Percentiles rank a stretch among this genome's conserved stretches.
Conservation (phyloP, 2,329 filamentous ascomycete genomes). For the Colletotrichum zoysiae region DNA sequence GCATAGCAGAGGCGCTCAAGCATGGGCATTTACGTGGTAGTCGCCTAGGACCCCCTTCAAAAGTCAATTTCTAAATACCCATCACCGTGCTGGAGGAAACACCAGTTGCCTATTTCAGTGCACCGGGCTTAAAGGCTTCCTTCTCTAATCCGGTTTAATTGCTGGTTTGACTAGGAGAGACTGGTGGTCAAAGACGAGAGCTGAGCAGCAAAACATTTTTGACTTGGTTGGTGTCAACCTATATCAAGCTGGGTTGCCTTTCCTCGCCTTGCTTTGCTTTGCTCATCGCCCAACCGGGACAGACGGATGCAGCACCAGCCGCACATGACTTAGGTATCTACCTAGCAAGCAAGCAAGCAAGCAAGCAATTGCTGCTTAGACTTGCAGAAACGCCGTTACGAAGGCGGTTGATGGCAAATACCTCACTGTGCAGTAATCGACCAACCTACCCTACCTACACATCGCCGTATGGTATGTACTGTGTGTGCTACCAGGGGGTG, state of each 20-base stretch:
- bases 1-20: slow-evolving; percentile 1
- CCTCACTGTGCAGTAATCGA: slow-evolving; percentile 7
- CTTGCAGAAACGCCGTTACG: background rate
- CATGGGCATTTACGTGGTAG: background rate
- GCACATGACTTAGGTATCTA: too few relatives aligned
- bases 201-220: background rate
- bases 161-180: background rate
- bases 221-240: background rate
- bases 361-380: background rate
- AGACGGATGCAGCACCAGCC: background rate
- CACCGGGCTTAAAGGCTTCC: background rate
- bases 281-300: background rate
- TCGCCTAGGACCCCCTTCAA: background rate
- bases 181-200: background rate
- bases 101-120: background rate
- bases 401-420: slow-evolving; percentile 5
- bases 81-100: background rate
- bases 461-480: slow-evolving; percentile 22
- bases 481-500: slow-evolving; percentile 21
- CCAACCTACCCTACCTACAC: slow-evolving; percentile 10
- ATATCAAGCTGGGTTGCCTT: background rate
- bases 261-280: background rate
- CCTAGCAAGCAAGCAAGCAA: background rate
- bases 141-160: background rate
- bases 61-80: slow-evolving; percentile 1